These are phyloP conservation scores for Triadica sebifera DNA, from an alignment of 345 rosid genomes.

Conservation along the genomic window DNA sequence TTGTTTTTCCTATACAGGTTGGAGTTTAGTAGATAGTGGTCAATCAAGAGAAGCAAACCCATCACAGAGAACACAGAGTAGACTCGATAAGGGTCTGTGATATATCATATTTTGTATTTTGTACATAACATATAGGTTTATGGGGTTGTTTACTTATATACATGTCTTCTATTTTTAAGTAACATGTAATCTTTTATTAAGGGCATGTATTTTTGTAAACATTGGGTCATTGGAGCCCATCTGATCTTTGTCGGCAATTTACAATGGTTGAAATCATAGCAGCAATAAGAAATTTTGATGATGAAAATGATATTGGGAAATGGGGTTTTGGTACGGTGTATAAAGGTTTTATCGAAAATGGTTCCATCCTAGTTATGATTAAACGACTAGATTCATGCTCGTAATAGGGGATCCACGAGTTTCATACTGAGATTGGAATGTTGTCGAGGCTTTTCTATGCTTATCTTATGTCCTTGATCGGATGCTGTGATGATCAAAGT, in stretches of 20 bases:
- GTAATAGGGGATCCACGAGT: slow-evolving; percentile 38
- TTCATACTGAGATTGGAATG: slow-evolving; percentile 39
- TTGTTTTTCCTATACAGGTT: no score
- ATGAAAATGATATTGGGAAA: slow-evolving; percentile 20
- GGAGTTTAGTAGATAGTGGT: no score
- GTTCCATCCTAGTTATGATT: slow-evolving; percentile 29
- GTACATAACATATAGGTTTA: no score
- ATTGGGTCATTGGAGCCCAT: no score
- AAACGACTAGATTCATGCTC: slow-evolving; percentile 35
- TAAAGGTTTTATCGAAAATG: slow-evolving; percentile 12
- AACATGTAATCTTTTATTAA: no score
- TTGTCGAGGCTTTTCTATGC: slow-evolving; percentile 40
- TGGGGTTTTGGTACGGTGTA: slow-evolving; percentile 44
- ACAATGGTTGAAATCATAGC: slow-evolving; percentile 29
- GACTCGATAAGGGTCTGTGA: no score
- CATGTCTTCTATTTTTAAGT: no score
- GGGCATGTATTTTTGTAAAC: no score
- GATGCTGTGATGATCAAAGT: slow-evolving; percentile 32
- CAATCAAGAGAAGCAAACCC: no score
- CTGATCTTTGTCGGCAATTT: slow-evolving; percentile 31
- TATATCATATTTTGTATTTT: no score
- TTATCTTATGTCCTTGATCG: slow-evolving; percentile 41
- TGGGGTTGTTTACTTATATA: no score
- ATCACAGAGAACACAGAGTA: no score
- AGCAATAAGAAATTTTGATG: slow-evolving; percentile 30